Percentiles rank a stretch among this genome's conserved stretches.
Conservation (phyloP, 257 asterid genomes). For the Penstemon eatonii region DNA sequence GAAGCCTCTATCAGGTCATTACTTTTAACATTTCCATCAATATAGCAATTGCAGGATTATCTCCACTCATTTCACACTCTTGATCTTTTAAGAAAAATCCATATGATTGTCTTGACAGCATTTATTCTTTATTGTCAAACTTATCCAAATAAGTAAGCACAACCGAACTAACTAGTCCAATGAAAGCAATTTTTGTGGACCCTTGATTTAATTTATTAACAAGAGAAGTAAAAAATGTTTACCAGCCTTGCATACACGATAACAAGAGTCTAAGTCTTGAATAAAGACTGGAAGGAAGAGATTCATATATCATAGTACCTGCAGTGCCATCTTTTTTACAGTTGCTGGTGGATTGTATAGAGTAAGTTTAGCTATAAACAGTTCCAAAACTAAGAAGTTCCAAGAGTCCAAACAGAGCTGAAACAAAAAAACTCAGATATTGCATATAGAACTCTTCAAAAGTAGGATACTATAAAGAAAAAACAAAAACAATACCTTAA, state of each 20-base stretch:
- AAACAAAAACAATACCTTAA: slow-evolving; percentile 60
- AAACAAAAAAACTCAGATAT: slow-evolving; percentile 24
- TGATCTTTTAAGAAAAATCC: neutral
- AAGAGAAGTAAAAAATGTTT: neutral
- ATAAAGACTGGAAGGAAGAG: slow-evolving; percentile 5
- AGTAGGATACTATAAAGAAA: slow-evolving; percentile 1
- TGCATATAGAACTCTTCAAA: neutral
- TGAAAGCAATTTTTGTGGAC: too few species aligned
- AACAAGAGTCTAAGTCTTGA: slow-evolving; percentile 1
- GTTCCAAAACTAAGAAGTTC: slow-evolving; percentile 84
- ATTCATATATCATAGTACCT: slow-evolving; percentile 44
- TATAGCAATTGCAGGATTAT: neutral
- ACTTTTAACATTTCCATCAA: slow-evolving; percentile 2
- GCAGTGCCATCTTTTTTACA: slow-evolving; percentile 77
- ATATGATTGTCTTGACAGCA: neutral
- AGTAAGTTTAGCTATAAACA: slow-evolving; percentile 86
- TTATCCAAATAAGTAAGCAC: slow-evolving; percentile 2
- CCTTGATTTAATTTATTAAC: too few species aligned
- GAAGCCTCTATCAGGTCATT: slow-evolving; percentile 6
- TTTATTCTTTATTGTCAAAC: slow-evolving; percentile 15
- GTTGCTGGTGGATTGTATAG: slow-evolving; percentile 60
- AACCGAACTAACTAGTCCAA: too few species aligned
- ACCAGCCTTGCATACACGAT: neutral
- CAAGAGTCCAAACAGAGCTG: slow-evolving; percentile 99
- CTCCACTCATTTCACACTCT: slow-evolving; percentile 13